These are phyloP conservation scores for Sphaerosporella brunnea DNA, from an alignment of 495 filamentous ascomycete genomes.

Conservation along the genomic window DNA sequence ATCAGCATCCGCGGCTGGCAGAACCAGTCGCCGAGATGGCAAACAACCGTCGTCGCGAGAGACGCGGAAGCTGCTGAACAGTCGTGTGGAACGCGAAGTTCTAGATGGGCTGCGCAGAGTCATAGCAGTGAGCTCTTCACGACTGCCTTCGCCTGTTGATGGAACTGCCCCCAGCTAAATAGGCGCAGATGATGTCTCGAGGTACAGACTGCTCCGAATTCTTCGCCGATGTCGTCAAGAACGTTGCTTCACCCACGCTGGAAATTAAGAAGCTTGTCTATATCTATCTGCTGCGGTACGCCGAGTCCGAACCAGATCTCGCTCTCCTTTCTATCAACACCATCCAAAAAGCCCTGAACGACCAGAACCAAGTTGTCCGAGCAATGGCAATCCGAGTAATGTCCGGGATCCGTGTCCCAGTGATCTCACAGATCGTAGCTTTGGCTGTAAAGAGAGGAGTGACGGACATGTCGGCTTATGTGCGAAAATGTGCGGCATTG, in stretches of 20 bases:
- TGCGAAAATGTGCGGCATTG: conserved; percentile 79
- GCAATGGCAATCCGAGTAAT: conserved; percentile 85
- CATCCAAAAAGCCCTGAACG: conserved; percentile 90
- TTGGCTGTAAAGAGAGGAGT: conserved; percentile 82
- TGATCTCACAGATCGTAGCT: conserved; percentile 97
- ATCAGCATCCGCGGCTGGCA: conserved; percentile 36
- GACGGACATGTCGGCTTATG: conserved; percentile 84
- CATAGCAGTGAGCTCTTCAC: conserved; percentile 48
- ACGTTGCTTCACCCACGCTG: conserved; percentile 74
- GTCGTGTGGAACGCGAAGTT: conserved; percentile 80
- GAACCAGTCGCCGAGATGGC: conserved; percentile 35
- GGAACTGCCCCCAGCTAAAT: too few species aligned
- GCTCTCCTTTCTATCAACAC: conserved; percentile 94
- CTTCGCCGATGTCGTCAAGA: conserved; percentile 92
- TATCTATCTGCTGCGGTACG: conserved; percentile 90
- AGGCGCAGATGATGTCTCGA: conserved; percentile 71
- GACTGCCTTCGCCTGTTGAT: neutral
- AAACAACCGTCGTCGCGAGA: conserved; percentile 37
- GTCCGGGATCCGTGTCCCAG: conserved; percentile 87
- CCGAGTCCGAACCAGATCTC: conserved; percentile 84
- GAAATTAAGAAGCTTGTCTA: conserved; percentile 96
- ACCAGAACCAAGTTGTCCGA: conserved; percentile 73
- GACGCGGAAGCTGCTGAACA: conserved; percentile 87
- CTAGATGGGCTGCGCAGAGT: conserved; percentile 80
- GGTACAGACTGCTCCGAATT: conserved; percentile 64